Evolutionary conservation across 345 rosid species (phyloP).

Genomic region (Pistacia vera): DNA sequence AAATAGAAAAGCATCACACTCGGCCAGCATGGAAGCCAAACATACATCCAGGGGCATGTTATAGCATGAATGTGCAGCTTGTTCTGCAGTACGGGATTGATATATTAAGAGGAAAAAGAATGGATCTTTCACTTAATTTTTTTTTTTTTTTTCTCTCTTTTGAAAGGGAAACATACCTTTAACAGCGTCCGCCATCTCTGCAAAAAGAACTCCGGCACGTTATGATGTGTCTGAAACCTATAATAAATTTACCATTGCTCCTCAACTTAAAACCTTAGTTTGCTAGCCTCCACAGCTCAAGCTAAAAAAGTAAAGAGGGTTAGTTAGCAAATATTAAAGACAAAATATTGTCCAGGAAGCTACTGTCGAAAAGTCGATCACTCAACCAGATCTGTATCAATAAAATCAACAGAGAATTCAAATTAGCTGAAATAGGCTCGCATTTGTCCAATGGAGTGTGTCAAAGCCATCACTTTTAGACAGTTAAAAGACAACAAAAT

Average conservation of each 20-base stretch:
- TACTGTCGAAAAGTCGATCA: slow-evolving; percentile 30
- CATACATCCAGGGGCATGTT: background rate
- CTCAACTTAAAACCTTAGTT: slow-evolving; percentile 22
- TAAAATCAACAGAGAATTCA: slow-evolving; percentile 38
- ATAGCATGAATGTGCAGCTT: slow-evolving; percentile 10
- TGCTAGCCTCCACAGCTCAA: slow-evolving; percentile 37
- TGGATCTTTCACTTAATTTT: background rate
- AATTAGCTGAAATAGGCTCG: slow-evolving; percentile 24
- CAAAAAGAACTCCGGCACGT: slow-evolving; percentile 15
- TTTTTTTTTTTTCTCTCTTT: slow-evolving; percentile 8
- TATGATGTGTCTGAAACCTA: slow-evolving; percentile 25
- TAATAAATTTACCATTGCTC: slow-evolving; percentile 25
- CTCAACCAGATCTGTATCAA: slow-evolving; percentile 43
- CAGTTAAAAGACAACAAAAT: slow-evolving; percentile 7
- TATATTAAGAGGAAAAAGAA: background rate
- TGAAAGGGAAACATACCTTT: slow-evolving; percentile 44
- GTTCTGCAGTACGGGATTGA: background rate
- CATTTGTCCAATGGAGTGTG: slow-evolving; percentile 11
- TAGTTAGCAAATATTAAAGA: slow-evolving; percentile 28
- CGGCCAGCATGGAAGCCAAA: background rate
- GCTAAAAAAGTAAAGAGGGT: slow-evolving; percentile 30
- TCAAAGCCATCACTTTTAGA: slow-evolving; percentile 12
- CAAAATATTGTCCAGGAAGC: slow-evolving; percentile 24
- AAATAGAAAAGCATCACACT: background rate
- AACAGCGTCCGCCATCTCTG: slow-evolving; percentile 27